Percentiles rank a stretch among this genome's conserved stretches.
phyloP scores from a whole-genome alignment of 2,329 filamentous ascomycete genomes.

The Pseudocercospora musae region DNA sequence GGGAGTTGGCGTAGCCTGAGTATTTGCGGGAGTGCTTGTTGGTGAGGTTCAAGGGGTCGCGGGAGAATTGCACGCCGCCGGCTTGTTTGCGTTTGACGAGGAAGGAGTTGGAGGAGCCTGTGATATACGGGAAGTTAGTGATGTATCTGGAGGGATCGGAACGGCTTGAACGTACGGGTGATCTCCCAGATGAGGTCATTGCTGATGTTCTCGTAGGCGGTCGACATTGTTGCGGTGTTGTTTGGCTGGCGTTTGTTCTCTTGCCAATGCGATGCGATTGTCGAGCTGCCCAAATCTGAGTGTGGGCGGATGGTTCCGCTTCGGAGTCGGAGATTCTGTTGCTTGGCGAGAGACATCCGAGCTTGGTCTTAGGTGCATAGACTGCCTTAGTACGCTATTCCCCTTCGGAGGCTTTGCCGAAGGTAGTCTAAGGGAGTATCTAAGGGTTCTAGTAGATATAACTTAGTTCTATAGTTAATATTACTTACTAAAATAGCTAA shows the following conservation, averaged over 20 bases:
- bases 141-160: not conserved
- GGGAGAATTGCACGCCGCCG: slow-evolving; percentile 85
- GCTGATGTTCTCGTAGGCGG: slow-evolving; percentile 65
- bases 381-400: no score
- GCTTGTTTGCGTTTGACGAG: slow-evolving; percentile 82
- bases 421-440: no score
- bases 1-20: slow-evolving; percentile 80
- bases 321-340: slow-evolving; percentile 1
- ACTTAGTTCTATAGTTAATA: no score
- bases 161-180: slow-evolving; percentile 67
- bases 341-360: not conserved
- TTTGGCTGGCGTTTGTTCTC: not conserved
- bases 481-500: no score
- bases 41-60: slow-evolving; percentile 87
- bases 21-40: slow-evolving; percentile 94
- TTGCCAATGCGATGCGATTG: not conserved
- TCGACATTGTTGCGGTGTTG: slow-evolving; percentile 56
- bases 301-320: not conserved
- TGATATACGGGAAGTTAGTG: slow-evolving; percentile 3
- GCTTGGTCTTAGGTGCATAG: no score
- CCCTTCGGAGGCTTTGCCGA: no score
- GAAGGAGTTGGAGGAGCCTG: slow-evolving; percentile 85
- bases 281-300: slow-evolving; percentile 4
- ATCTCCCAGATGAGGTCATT: slow-evolving; percentile 92
- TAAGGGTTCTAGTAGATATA: no score